Evolutionary conservation across 2,329 filamentous ascomycete genomes (phyloP).

Genomic region (Epichloe sibirici): DNA sequence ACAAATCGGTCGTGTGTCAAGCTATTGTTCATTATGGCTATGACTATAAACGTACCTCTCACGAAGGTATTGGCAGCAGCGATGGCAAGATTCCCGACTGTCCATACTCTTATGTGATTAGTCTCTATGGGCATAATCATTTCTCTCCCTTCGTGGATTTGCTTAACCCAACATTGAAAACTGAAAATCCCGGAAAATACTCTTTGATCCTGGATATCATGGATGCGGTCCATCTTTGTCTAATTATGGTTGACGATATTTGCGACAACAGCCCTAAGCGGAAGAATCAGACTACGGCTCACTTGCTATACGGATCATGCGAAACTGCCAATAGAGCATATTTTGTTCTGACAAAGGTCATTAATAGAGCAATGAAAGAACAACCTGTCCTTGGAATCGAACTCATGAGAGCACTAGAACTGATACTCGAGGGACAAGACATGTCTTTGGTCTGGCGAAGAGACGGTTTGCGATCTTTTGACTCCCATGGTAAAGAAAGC

Average conservation of each 20-base stretch:
- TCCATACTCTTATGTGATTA: conserved; percentile 8
- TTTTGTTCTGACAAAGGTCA: conserved; percentile 8
- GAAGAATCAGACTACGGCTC: conserved; percentile 9
- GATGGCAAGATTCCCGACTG: not conserved
- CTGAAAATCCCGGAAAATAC: conserved; percentile 5
- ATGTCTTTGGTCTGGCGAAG: conserved; percentile 9
- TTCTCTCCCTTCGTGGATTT: conserved; percentile 6
- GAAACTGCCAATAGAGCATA: conserved; percentile 10
- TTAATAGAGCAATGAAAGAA: conserved; percentile 7
- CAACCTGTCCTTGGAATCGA: conserved; percentile 7
- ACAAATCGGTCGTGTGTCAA: not conserved
- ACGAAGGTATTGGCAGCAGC: not conserved
- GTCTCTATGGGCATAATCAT: conserved; percentile 8
- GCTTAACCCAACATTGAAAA: conserved; percentile 3
- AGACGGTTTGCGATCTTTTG: conserved; percentile 6
- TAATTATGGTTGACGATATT: conserved; percentile 9
- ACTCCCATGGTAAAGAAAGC: conserved; percentile 1
- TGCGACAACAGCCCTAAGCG: conserved; percentile 9
- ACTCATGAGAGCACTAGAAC: conserved; percentile 6
- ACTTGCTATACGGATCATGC: conserved; percentile 8
- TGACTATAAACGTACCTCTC: not conserved
- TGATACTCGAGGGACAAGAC: conserved; percentile 9
- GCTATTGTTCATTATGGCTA: not conserved
- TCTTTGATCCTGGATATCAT: conserved; percentile 8
- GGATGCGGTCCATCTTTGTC: conserved; percentile 9